Evolutionary conservation across 2,329 filamentous ascomycete genomes (phyloP).

Genomic region (Alternaria alternata): DNA sequence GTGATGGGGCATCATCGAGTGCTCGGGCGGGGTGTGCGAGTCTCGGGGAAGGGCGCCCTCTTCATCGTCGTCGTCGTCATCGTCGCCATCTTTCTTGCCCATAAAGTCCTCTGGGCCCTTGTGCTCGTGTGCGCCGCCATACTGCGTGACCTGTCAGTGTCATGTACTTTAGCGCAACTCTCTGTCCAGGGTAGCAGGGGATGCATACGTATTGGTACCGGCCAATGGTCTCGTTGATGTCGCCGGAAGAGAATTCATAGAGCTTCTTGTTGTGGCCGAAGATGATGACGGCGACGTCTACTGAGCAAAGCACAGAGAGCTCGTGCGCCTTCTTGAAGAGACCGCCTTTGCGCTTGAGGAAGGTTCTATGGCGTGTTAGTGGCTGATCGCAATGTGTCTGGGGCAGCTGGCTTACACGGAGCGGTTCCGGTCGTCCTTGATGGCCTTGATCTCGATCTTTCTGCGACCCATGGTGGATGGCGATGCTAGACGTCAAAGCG

Average conservation of each 20-base stretch:
- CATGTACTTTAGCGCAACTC: constrained; percentile 34
- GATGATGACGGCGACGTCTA: constrained; percentile 98
- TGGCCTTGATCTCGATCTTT: constrained; percentile 99
- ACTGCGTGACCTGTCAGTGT: constrained; percentile 63
- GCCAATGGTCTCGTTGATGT: constrained; percentile 89
- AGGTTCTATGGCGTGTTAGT: constrained; percentile 71
- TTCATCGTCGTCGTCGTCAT: constrained; percentile 85
- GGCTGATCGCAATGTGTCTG: constrained; percentile 22
- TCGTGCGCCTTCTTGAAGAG: constrained; percentile 99
- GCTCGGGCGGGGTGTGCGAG: constrained; percentile 70
- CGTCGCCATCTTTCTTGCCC: constrained; percentile 73
- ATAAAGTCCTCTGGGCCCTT: constrained; percentile 94
- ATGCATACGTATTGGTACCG: constrained; percentile 87
- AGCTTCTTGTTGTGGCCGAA: constrained; percentile 99
- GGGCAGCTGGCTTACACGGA: constrained; percentile 76
- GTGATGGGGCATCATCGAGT: constrained; percentile 60
- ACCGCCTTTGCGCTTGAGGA: constrained; percentile 97
- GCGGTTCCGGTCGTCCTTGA: constrained; percentile 97
- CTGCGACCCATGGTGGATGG: constrained; percentile 80
- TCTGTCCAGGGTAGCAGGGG: constrained; percentile 3
- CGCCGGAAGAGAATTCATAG: constrained; percentile 94
- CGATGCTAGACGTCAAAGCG: constrained; percentile 35
- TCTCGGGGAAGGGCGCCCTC: constrained; percentile 73
- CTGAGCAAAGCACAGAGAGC: constrained; percentile 95
- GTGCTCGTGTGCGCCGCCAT: constrained; percentile 92